Evolutionary conservation across 306 rosid genomes (phyloP).

Genomic region (Inga leiocalycina): DNA sequence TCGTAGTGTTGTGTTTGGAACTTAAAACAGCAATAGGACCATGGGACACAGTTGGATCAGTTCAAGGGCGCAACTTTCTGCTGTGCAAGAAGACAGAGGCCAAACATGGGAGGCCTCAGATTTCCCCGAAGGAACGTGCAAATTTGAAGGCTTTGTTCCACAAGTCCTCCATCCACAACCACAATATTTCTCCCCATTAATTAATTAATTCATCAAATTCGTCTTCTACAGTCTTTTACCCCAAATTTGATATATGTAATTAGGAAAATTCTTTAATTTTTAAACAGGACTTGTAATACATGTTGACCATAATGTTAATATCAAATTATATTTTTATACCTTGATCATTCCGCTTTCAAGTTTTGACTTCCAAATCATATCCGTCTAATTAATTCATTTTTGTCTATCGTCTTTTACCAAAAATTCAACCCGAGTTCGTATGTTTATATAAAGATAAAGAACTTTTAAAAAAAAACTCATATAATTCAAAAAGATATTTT

Average conservation of each 20-base stretch:
- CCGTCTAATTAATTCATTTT: too few relatives aligned
- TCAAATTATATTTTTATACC: too few relatives aligned
- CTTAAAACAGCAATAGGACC: not conserved
- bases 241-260: not conserved
- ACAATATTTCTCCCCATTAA: conserved; percentile 35
- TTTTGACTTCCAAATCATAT: too few relatives aligned
- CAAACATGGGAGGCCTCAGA: not conserved
- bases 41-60: not conserved
- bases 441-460: too few relatives aligned
- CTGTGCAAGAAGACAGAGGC: not conserved
- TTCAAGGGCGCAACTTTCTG: not conserved
- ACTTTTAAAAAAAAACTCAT: too few relatives aligned
- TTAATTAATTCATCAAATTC: not conserved
- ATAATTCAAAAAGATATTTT: too few relatives aligned
- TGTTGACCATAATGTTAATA: not conserved
- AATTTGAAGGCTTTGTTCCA: conserved; percentile 65
- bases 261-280: too few relatives aligned
- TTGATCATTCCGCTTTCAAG: too few relatives aligned
- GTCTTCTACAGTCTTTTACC: not conserved
- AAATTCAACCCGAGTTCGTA: not conserved
- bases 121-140: conserved; percentile 36
- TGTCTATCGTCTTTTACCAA: too few relatives aligned
- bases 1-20: not conserved
- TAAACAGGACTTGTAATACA: not conserved
- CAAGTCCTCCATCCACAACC: conserved; percentile 53